Evolutionary conservation across 495 filamentous ascomycete species (phyloP).

Genomic region (Xylaria curta): DNA sequence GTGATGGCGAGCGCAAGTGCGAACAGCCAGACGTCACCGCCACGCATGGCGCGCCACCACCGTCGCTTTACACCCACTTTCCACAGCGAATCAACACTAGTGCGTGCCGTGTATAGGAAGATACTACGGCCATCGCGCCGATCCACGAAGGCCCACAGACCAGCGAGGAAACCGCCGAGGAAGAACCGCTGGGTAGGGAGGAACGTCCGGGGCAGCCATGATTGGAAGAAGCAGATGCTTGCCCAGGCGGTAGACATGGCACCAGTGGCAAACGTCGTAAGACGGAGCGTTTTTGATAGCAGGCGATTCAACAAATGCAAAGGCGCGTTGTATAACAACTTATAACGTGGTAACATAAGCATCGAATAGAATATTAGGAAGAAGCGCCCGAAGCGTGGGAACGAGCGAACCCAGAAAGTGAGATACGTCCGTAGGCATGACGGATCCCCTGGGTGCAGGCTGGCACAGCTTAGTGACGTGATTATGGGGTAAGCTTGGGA

Average conservation of each 20-base stretch:
- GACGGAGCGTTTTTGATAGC: constrained; percentile 66
- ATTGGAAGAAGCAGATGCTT: constrained; percentile 84
- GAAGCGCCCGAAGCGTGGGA: constrained; percentile 78
- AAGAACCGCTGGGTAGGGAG: constrained; percentile 87
- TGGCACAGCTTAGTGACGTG: constrained; percentile 81
- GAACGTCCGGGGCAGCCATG: constrained; percentile 72
- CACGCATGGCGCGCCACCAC: constrained; percentile 78
- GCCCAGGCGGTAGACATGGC: constrained; percentile 84
- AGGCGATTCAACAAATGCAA: constrained; percentile 68
- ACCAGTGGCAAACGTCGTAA: constrained; percentile 76
- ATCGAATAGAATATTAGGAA: constrained; percentile 74
- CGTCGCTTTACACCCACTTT: constrained; percentile 88
- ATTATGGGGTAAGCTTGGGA: constrained; percentile 85
- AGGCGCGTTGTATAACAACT: constrained; percentile 68
- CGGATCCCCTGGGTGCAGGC: constrained; percentile 87
- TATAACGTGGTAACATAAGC: constrained; percentile 67
- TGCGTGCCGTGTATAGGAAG: constrained; percentile 74
- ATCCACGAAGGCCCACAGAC: constrained; percentile 80
- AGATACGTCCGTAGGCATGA: constrained; percentile 86
- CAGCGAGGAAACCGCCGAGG: constrained; percentile 83
- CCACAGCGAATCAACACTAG: constrained; percentile 81
- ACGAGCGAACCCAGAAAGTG: constrained; percentile 79
- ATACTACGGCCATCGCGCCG: constrained; percentile 64
- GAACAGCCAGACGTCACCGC: constrained; percentile 85
- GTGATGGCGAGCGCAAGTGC: constrained; percentile 76